Evolutionary conservation across 2,329 filamentous ascomycete species (phyloP), one percentile per base, ranked within the genome.

Genomic region (Drechslerella stenobrocha): DNA sequence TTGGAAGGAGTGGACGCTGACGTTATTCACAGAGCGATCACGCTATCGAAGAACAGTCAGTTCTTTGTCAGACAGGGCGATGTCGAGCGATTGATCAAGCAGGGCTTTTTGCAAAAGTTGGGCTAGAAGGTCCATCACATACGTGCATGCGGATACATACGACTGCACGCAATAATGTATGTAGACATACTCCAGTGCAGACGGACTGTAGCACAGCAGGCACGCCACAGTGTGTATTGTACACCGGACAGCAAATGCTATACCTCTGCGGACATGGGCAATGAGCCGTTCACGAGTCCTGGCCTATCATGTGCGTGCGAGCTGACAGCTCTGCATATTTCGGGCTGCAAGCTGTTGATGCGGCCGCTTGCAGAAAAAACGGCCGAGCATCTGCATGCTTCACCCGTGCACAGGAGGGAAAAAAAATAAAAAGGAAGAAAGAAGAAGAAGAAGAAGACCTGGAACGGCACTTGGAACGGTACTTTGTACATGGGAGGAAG

Each of bases 41-140:
- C 88, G 66, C 82, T 98, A 79, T 96, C 90, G 34, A 97, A 95
- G 78, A 97, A 98, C 77, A 96, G 91, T 74, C 93, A 98, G 75
- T 95, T 98, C 75, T 97, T 95, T 75, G 93, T 98, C 35, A 84
- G 92, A 46, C 90, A 96, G 75, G 92, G 90, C 22, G 93, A 98
- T 77, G 93, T 98, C 4, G 93, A 98, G 77, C 84, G 91, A 51
- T 77, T 98, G 73, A 96, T 98, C 74, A 84, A 90, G 13, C 92
- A 97, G 76, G 93, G 93, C 18, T 98, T 96, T 78, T 80, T 98
- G 70, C 91, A 96, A 77, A 90, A 90, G 73, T 81, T 98, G 72
- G 85, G 85, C 75, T 96, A 70, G 37, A 23, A 23, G n/a, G n/a
- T n/a, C n/a, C 23, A 37, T 22, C 26, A n/a, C 50, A 24, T 2